Percentiles rank a stretch among this genome's conserved stretches.
Evolutionary conservation across 1,284 basidiomycete species (phyloP).

Genomic region (Gomphus bonarii): DNA sequence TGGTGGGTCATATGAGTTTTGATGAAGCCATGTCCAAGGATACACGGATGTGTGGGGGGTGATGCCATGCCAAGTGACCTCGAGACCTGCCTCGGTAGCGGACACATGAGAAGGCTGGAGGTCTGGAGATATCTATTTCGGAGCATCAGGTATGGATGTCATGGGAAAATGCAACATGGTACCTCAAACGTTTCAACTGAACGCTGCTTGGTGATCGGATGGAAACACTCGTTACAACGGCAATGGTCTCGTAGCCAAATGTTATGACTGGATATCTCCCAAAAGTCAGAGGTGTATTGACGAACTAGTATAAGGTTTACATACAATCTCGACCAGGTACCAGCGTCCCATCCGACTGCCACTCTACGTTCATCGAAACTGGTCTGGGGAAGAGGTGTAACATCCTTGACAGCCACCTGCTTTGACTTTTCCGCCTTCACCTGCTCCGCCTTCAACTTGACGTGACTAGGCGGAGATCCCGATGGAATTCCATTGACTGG

Average conservation of each 20-base stretch:
- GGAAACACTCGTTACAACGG: slow-evolving; percentile 81
- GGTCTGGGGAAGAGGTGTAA: slow-evolving; percentile 11
- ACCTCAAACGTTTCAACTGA: slow-evolving; percentile 80
- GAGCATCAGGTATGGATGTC: not conserved
- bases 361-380: slow-evolving; percentile 44
- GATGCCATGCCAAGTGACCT: slow-evolving; percentile 58
- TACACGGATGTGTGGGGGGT: slow-evolving; percentile 67
- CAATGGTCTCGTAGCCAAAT: slow-evolving; percentile 82
- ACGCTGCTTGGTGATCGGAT: slow-evolving; percentile 84
- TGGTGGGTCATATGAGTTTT: slow-evolving; percentile 68
- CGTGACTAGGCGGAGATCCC: not conserved
- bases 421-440: not conserved
- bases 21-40: slow-evolving; percentile 78
- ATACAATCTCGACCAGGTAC: slow-evolving; percentile 61
- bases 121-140: slow-evolving; percentile 61
- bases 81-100: slow-evolving; percentile 53
- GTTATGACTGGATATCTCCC: slow-evolving; percentile 39
- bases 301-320: slow-evolving; percentile 37
- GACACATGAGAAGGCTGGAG: slow-evolving; percentile 57
- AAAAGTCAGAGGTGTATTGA: not conserved
- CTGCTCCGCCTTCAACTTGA: not conserved
- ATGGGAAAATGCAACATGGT: slow-evolving; percentile 14
- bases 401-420: not conserved
- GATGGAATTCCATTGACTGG: not conserved
- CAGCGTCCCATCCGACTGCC: slow-evolving; percentile 56